Evolutionary conservation across 176 grass and related monocot species (phyloP), one percentile per base, ranked within the genome.

Genomic region (Carex parvula): DNA sequence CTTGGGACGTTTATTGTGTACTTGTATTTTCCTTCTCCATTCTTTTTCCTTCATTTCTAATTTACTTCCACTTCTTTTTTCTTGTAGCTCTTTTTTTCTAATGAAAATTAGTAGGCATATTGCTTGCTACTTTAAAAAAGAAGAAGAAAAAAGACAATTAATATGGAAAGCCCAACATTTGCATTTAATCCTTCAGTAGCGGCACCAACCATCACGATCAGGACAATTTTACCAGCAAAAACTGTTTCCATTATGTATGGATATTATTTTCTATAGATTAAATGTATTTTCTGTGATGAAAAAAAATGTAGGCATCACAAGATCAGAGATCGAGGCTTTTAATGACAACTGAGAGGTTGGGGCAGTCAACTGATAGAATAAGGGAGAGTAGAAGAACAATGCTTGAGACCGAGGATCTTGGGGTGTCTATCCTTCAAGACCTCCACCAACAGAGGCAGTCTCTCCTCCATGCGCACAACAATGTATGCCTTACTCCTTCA

Each of bases 381-480:
- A 99, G 85, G 85, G 93, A 95, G 68, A 60, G 93, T 69, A 89
- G 87, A 84, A 89, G 87, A 86, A 92, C 88, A 15, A 99, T 95
- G 91, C 72, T 95, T 55, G 96, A 94, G 77, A 94, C 96, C 14
- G 96, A 99, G 89, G 96, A 95, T 52, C 91, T 95, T 90, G 96
- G 96, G 44, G 96, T 95, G 53, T 99, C 96, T 70, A 88, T 99
- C 71, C 86, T 99, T 85, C 91, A 99, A 73, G 93, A 95, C 20
- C 61, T 99, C 67, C 90, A 93, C 83, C 93, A 92, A 83, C 96
- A 99, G 29, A 90, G 93, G 2, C 89, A 94, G 53, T 92, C 87
- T 88, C 91, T 95, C 79, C 87, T 99, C 56, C 93, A 85, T 92
- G 96, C 89, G 69, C 73, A 99, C 81, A 57, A 71, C 61, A 92